A percentile compares a stretch with the other conserved stretches of the same genome.
phyloP scores from a whole-genome alignment of 257 asterid species.

The Solanum clarkiae region DNA sequence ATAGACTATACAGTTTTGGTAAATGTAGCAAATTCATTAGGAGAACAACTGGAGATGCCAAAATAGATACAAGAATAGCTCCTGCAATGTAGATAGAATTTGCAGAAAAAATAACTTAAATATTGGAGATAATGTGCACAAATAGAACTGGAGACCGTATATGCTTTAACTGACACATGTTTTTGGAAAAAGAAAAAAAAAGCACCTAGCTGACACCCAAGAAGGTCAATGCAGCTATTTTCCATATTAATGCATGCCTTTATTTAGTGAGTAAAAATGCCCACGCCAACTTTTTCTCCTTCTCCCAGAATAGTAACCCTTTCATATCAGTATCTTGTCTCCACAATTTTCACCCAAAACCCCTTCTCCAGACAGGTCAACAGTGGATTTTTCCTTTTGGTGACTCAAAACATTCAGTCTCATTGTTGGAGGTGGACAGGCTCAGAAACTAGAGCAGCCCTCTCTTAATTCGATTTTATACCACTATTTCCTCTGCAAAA shows the following conservation, averaged over 20 bases:
- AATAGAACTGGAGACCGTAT: not conserved
- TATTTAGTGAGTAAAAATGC: not conserved
- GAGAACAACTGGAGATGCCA: conserved; percentile 68
- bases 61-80: conserved; percentile 55
- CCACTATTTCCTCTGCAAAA: not conserved
- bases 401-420: not conserved
- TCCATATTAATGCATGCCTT: not conserved
- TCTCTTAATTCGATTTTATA: not conserved
- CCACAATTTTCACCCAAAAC: not conserved
- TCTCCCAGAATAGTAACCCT: not conserved
- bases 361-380: not conserved
- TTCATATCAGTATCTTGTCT: not conserved
- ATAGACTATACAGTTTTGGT: conserved; percentile 73
- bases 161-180: not conserved
- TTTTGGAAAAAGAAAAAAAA: not conserved
- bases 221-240: not conserved
- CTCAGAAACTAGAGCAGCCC: not conserved
- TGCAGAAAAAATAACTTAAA: not conserved
- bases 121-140: not conserved
- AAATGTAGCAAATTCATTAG: conserved; percentile 45
- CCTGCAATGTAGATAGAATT: conserved; percentile 28
- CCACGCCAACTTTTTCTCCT: not conserved
- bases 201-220: not conserved
- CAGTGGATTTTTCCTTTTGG: not conserved
- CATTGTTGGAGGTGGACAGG: not conserved